Base-by-base conservation (phyloP, 2,329 filamentous ascomycete species). In the Epichloe uncinata region DNA sequence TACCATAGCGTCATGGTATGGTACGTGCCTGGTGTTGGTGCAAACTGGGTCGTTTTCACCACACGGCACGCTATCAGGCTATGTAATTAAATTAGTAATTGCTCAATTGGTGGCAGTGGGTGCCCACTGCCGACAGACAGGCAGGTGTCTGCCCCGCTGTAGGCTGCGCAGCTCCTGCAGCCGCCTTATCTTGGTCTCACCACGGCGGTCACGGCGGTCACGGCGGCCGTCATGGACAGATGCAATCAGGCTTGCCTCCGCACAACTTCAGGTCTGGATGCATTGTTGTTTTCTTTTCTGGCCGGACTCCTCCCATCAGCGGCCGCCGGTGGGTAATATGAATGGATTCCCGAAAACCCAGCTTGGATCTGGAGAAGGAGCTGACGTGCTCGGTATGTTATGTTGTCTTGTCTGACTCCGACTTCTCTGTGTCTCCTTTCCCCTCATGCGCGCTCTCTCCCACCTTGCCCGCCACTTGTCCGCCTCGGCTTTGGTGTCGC, bases 301-400 rank as follows among this genome's bases (percentile, higher is more conserved):
- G 20, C 6, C 12, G 22, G 12, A 18, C 18, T 5, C 13, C 45
- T 37, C 18, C n/a, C 33, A 15, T 45, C 45, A 42, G 30, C 20
- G 42, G 15, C 22, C 46, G 35, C 33, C 40, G 45, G 3, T 13
- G 22, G 33, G 22, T 61, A 58, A 56, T 58, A 65, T 68, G 66
- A 62, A 79, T 78, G 74, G 73, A 73, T 60, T 65, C 71, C 56
- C 67, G 71, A 61, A 73, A 70, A 58, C 66, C 70, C 54, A 72
- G 69, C 52, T 66, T 81, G 61, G 87, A 94, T 67, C 75, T 96
- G 59, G 93, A 96, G 71, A 91, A 84, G 68, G 93, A 98, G 77
- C 73, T 97, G 70, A 90, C 85, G 49, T 97, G 91, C 73, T 95
- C 91, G 64, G 90, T 95, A 77, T 71, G 85, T 48, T 40, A 3